These are phyloP conservation scores for Phytopythium delawarense DNA, from an alignment of 352 stramenopile species.

Conservation along the genomic window DNA sequence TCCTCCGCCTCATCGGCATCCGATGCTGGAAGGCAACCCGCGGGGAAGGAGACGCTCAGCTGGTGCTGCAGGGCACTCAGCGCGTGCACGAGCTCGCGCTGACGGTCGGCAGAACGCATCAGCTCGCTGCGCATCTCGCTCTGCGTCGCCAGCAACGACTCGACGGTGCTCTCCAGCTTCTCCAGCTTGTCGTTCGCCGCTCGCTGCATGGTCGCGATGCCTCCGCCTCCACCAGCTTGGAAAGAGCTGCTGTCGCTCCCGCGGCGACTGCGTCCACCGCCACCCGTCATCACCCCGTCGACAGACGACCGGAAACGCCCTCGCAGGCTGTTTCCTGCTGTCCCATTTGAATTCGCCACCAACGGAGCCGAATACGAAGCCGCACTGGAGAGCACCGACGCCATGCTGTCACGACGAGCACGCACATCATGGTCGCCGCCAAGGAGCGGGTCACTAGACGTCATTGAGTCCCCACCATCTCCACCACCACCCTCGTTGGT, in stretches of 20 bases:
- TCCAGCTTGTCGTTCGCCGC: constrained; percentile 34
- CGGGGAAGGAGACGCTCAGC: background rate
- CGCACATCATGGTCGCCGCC: background rate
- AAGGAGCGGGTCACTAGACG: background rate
- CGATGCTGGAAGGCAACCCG: background rate
- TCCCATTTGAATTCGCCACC: background rate
- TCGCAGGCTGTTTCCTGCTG: background rate
- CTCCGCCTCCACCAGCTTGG: background rate
- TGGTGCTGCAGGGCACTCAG: constrained; percentile 20
- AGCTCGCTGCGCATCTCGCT: constrained; percentile 46
- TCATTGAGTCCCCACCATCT: background rate
- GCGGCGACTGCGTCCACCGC: background rate
- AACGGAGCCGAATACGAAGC: background rate
- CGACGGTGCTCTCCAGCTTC: constrained; percentile 42
- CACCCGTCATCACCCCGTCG: background rate
- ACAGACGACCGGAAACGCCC: background rate
- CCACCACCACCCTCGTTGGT: background rate
- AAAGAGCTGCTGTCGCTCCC: background rate
- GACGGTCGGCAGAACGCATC: constrained; percentile 19
- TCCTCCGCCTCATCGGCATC: background rate
- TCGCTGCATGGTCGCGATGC: constrained; percentile 11
- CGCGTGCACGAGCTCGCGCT: constrained; percentile 33
- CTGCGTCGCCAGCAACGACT: constrained; percentile 27
- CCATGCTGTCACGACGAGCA: background rate
- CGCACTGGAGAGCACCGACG: background rate